Base-by-base conservation (phyloP, 768 basidiomycete species). In the Boletus subparvulus region DNA sequence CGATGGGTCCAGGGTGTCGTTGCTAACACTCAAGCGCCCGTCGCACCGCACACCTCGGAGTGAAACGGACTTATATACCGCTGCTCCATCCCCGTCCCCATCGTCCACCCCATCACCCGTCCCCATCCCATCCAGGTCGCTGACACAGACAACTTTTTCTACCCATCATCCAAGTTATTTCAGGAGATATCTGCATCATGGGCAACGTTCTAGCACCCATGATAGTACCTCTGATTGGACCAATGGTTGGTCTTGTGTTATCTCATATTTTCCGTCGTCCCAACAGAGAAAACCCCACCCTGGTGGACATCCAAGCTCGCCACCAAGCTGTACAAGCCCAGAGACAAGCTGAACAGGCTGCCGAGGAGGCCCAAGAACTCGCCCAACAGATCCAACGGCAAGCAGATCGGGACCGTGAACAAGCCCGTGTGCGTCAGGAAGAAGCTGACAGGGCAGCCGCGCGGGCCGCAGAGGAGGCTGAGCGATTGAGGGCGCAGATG, bases 401-500 rank as follows among this genome's bases (percentile, higher is more conserved):
- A 17, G 59, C 48, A 1, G 60, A 56, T 8, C 50, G 26, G 19
- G 61, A 61, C 1, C 59, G 62, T 2, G 21, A 61, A 24, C 30
- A 16, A 19, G 61, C 60, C 11, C 49, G 21, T 0, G 30, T 2
- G 3, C 41, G 54, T 5, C 65, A 60, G 41, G 48, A 58, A 2
- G 57, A 54, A 12, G 64, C 59, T 3, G 39, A 51, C 7, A 24
- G 24, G 13, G 43, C 55, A 1, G 49, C 52, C 2, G 43, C 42
- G 26, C 48, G 43, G 11, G 67, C 67, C 17, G 44, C 44, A 9
- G 55, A 61, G 17, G 59, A 57, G 30, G n/a, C 19, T 0, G 53
- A 44, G 3, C 54, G 33, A 43, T 51, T 61, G 62, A 54, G 17
- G 30, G 47, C 0, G 3, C 58, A 54, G 28, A 56, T 66, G 39